Evolutionary conservation across 2,329 filamentous ascomycete genomes (phyloP), one percentile per base, ranked within the genome.

Genomic region (Seiridium cupressi): DNA sequence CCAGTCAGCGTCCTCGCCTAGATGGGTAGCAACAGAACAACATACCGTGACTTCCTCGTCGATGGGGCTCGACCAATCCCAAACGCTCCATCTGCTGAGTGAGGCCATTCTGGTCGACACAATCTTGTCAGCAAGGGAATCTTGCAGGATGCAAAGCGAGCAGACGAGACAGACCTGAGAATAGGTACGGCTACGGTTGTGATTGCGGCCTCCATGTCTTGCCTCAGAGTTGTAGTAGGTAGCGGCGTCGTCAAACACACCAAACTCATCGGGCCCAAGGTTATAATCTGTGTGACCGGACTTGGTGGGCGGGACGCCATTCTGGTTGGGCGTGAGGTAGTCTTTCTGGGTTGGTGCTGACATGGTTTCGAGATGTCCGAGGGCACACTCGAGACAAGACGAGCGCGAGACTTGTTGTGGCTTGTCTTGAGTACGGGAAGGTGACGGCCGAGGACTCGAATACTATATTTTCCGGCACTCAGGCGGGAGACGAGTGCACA

Each of bases 211-310:
- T 59, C 72, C 73, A 64, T 84, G 81, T 58, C 84, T 81, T 58
- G 83, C 81, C 42, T 85, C 83, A 32, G 82, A 80, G 40, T 81
- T 75, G 64, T 87, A 87, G 69, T 87, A 87, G 32, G 83, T 86
- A 69, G 78, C 80, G 61, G 84, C 84, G 73, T 85, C 83, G 61
- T 84, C 83, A 64, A 77, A 86, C 53, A 85, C 78, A 36, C 77
- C 73, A 57, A 69, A 72, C 53, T 81, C 81, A 61, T 85, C 81
- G 54, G 78, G 81, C 46, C 75, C 74, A 49, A 64, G 55, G 55
- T 62, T 66, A 44, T 64, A 63, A 48, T 65, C 64, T 18, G 62
- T 62, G 31, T 59, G 62, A 44, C 58, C 11, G 18, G 42, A 26
- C 35, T 47, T 57, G 35, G 42, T 48, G 31, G 55, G 32, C 35